These are phyloP conservation scores for Cryptomeria japonica DNA, from an alignment of 75 land plant species.

Conservation along the genomic window DNA sequence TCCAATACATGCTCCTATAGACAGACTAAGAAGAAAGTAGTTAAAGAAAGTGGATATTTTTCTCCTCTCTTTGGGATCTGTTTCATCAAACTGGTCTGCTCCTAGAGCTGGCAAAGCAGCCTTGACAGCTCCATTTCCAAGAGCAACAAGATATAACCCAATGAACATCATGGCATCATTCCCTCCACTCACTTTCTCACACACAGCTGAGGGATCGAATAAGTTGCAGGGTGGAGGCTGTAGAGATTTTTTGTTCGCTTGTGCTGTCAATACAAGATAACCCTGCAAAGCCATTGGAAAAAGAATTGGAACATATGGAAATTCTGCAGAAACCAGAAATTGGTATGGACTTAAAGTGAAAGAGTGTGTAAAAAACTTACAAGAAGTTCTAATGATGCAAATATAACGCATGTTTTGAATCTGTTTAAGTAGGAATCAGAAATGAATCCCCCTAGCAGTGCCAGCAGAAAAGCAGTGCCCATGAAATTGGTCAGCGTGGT, in stretches of 20 bases:
- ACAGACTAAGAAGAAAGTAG: conserved; percentile 75
- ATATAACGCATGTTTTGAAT: conserved; percentile 13
- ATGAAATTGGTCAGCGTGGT: conserved; percentile 32
- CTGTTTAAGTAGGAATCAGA: conserved; percentile 23
- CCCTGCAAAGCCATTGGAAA: conserved; percentile 45
- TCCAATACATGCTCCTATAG: conserved; percentile 63
- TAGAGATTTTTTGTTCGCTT: conserved; percentile 52
- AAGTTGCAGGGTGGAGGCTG: conserved; percentile 52
- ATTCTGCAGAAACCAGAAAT: no score
- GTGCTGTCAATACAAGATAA: conserved; percentile 65
- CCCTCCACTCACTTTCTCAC: conserved; percentile 33
- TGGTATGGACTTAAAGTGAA: no score
- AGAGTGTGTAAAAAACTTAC: no score
- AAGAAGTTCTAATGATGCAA: no score
- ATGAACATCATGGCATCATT: conserved; percentile 43
- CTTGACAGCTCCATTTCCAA: conserved; percentile 82
- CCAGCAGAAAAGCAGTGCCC: conserved; percentile 13
- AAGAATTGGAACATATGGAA: no score
- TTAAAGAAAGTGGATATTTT: conserved; percentile 78
- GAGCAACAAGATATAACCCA: conserved; percentile 70
- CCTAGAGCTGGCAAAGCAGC: conserved; percentile 77
- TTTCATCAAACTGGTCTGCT: conserved; percentile 83
- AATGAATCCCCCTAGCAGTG: conserved; percentile 25
- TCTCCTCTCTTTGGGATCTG: conserved; percentile 53
- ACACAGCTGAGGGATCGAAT: neutral